Percentiles rank a stretch among this genome's conserved stretches.
Conservation (phyloP, 2,329 filamentous ascomycete species). For the Colletotrichum sp. region DNA sequence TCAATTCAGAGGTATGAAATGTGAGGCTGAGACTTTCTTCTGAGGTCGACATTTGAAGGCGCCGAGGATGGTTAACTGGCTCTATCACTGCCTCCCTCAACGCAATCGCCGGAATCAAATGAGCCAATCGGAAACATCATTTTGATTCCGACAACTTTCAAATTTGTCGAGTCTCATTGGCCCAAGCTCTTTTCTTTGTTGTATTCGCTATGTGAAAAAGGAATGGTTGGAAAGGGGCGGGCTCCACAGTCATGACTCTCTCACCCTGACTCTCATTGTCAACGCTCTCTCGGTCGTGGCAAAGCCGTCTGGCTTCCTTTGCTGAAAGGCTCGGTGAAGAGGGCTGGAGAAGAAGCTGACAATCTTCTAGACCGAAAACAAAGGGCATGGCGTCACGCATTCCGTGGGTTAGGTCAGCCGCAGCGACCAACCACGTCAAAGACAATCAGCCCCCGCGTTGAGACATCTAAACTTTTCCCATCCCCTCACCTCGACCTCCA, state of each 20-base stretch:
- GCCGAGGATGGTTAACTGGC: fast-evolving
- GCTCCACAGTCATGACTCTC: not conserved
- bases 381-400: not conserved
- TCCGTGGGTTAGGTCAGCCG: not conserved
- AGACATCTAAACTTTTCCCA: not conserved
- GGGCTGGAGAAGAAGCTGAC: not conserved
- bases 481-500: not conserved
- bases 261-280: not conserved
- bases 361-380: not conserved
- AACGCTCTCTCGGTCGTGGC: not conserved
- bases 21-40: fast-evolving
- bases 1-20: not conserved
- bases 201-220: not conserved
- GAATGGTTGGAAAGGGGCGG: not conserved
- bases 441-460: not conserved
- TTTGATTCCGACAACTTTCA: not conserved
- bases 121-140: not conserved
- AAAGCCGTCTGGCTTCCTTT: not conserved
- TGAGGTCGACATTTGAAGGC: not conserved
- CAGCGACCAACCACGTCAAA: not conserved
- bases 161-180: not conserved
- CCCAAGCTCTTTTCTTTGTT: not conserved
- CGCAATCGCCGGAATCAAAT: not conserved
- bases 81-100: not conserved
- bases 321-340: not conserved